phyloP scores from a whole-genome alignment of 768 basidiomycete genomes.

The Tricholoma saponaceum region DNA sequence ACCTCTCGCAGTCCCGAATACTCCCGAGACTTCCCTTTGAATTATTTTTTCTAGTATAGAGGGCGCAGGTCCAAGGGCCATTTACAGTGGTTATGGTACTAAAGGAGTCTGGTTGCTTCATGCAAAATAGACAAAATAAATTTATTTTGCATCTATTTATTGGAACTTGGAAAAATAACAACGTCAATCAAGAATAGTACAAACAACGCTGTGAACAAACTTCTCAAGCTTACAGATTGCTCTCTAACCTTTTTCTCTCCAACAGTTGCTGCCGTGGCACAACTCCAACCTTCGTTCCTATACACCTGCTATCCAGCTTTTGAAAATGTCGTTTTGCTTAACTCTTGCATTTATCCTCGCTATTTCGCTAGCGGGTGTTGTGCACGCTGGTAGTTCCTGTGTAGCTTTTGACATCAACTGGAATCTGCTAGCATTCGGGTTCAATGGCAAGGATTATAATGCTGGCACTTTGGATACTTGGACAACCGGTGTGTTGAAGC shows the following conservation, averaged over 20 bases:
- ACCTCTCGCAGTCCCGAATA: no score
- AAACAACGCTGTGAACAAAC: no score
- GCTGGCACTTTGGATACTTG: constrained; percentile 71
- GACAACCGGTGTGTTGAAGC: constrained; percentile 43
- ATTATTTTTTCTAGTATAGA: no score
- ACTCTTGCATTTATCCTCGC: constrained; percentile 13
- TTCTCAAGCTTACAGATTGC: no score
- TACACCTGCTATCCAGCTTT: background rate
- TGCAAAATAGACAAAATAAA: no score
- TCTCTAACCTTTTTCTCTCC: background rate
- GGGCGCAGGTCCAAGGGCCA: no score
- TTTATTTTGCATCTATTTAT: no score
- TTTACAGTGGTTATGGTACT: no score
- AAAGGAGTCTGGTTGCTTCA: no score
- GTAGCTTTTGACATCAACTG: constrained; percentile 75
- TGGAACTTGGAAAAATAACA: no score
- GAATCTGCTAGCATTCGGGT: constrained; percentile 85
- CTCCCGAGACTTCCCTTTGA: no score
- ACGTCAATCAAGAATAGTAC: no score
- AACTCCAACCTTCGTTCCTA: constrained; percentile 2
- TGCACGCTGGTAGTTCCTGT: constrained; percentile 37
- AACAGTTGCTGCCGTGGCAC: background rate
- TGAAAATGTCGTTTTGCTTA: constrained; percentile 7
- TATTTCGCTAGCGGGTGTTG: constrained; percentile 15
- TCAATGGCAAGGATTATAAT: constrained; percentile 80